Evolutionary conservation across 805 yeast genomes (phyloP).

Genomic region (Hanseniaspora guilliermondii): DNA sequence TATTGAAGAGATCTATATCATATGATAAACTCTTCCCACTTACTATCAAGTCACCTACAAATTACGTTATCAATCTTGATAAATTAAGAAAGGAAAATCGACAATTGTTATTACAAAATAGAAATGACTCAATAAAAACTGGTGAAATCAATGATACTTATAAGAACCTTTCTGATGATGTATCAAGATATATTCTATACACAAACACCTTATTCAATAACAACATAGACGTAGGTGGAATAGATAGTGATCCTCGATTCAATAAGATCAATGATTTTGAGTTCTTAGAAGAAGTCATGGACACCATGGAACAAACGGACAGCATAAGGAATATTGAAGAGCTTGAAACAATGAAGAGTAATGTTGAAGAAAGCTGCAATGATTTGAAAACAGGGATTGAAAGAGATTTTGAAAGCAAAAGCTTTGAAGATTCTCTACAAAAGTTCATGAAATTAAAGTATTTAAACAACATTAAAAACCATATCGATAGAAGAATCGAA

Average conservation of each 20-base stretch:
- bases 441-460: slow-evolving; percentile 10
- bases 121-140: slow-evolving; percentile 2
- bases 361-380: background rate
- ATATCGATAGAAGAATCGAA: slow-evolving; percentile 1
- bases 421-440: background rate
- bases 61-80: slow-evolving; percentile 33
- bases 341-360: background rate
- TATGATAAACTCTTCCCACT: slow-evolving; percentile 7
- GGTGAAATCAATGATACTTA: slow-evolving; percentile 10
- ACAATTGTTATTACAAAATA: slow-evolving; percentile 41
- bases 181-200: background rate
- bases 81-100: slow-evolving; percentile 64
- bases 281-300: slow-evolving; percentile 17
- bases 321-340: background rate
- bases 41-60: background rate
- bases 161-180: slow-evolving; percentile 21
- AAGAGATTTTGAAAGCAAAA: background rate
- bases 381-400: slow-evolving; percentile 5
- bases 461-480: background rate
- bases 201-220: background rate
- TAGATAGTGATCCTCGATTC: slow-evolving; percentile 9
- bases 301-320: slow-evolving; percentile 11
- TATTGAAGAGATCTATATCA: slow-evolving; percentile 38
- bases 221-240: background rate
- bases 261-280: slow-evolving; percentile 6